These are phyloP conservation scores for Ailanthus altissimus DNA, from an alignment of 345 rosid genomes.

Conservation along the genomic window DNA sequence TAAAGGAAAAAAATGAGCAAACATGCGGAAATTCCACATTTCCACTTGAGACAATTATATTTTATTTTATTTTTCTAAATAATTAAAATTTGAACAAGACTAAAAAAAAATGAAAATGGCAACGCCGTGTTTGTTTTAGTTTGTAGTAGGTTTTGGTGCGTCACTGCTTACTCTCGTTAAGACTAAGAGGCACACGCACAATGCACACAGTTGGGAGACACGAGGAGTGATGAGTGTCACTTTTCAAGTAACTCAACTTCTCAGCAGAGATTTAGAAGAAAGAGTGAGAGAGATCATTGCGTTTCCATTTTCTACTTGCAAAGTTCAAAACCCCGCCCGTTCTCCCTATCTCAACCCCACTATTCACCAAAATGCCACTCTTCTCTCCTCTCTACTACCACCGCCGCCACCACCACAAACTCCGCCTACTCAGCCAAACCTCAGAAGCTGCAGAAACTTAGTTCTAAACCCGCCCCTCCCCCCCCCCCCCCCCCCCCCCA, in stretches of 20 bases:
- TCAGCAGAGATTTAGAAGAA: neutral
- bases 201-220: no score
- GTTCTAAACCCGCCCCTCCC: slow-evolving; percentile 30
- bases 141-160: no score
- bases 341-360: slow-evolving; percentile 7
- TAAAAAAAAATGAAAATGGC: no score
- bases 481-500: slow-evolving; percentile 38
- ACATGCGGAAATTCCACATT: no score
- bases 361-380: slow-evolving; percentile 37
- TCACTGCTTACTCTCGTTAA: no score
- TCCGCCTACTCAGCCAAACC: slow-evolving; percentile 49
- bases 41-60: no score
- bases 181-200: no score
- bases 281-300: neutral
- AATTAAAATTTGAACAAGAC: no score
- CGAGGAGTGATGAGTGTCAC: neutral
- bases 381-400: slow-evolving; percentile 39
- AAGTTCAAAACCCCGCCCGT: neutral
- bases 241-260: neutral
- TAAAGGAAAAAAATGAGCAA: no score
- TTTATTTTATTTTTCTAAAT: no score
- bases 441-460: slow-evolving; percentile 42
- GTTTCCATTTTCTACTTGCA: neutral
- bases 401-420: slow-evolving; percentile 29
- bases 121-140: no score